phyloP scores from a whole-genome alignment of 768 basidiomycete species.

The Roridomyces roridus region DNA sequence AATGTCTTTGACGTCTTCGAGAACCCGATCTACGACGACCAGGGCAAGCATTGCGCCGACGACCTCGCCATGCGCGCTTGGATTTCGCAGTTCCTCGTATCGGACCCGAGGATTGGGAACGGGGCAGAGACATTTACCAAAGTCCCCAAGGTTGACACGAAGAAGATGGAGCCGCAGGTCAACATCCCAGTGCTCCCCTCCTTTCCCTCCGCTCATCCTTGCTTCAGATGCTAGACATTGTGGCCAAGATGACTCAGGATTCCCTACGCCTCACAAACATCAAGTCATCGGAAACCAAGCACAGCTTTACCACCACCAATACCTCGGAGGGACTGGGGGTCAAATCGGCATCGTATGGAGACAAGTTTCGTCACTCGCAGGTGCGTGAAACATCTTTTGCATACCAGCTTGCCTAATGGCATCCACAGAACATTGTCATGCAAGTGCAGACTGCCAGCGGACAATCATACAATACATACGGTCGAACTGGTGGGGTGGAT shows the following conservation, averaged over 20 bases:
- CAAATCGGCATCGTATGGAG: constrained; percentile 47
- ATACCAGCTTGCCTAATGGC: constrained; percentile 1
- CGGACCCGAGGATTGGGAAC: constrained; percentile 42
- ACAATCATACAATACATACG: constrained; percentile 44
- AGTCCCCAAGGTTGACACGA: constrained; percentile 52
- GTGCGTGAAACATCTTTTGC: constrained; percentile 33
- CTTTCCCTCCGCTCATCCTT: neutral
- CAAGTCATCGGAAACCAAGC: constrained; percentile 51
- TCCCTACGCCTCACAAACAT: constrained; percentile 51
- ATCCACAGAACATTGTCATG: constrained; percentile 36
- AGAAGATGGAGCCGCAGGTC: constrained; percentile 41
- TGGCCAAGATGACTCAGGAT: constrained; percentile 54
- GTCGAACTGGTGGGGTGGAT: constrained; percentile 46
- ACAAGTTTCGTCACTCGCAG: constrained; percentile 38
- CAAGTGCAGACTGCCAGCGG: constrained; percentile 33
- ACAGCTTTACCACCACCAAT: constrained; percentile 41
- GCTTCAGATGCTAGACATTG: constrained; percentile 41
- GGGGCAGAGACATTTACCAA: constrained; percentile 49
- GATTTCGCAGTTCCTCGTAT: constrained; percentile 56
- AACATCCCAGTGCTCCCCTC: neutral
- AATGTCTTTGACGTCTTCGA: constrained; percentile 46
- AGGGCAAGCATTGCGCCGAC: constrained; percentile 32
- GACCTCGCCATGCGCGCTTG: constrained; percentile 54
- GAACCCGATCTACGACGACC: constrained; percentile 40
- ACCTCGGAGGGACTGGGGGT: constrained; percentile 30